These are phyloP conservation scores for Agrostemma githago DNA, from an alignment of 148 eudicot species.

Conservation along the genomic window DNA sequence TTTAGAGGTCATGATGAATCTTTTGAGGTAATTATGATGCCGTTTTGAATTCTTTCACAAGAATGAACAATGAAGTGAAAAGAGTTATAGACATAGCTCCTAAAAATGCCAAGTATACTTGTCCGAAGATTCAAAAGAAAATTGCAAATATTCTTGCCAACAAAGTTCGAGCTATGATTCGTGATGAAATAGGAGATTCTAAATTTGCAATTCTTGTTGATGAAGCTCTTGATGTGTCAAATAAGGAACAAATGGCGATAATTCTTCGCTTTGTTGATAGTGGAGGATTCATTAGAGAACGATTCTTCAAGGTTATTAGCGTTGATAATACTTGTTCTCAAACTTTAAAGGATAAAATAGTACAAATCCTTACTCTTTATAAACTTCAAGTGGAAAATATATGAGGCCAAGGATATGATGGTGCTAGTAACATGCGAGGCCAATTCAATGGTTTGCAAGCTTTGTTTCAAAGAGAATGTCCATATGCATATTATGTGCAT, in stretches of 20 bases:
- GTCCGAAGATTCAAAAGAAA: too few relatives aligned
- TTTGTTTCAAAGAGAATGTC: too few relatives aligned
- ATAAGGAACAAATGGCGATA: not conserved
- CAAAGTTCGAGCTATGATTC: too few relatives aligned
- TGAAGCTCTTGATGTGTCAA: conserved; percentile 15
- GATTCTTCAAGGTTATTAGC: conserved; percentile 16
- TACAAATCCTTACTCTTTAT: not conserved
- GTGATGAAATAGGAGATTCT: too few relatives aligned
- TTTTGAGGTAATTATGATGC: too few relatives aligned
- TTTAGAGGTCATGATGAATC: too few relatives aligned
- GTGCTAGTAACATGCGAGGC: conserved; percentile 1
- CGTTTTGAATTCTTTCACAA: too few relatives aligned
- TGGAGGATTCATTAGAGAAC: conserved; percentile 20
- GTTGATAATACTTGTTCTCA: conserved; percentile 13
- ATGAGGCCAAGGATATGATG: not conserved
- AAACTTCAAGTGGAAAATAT: not conserved
- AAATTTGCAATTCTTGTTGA: too few relatives aligned
- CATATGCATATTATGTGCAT: not conserved
- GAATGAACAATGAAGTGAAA: too few relatives aligned
- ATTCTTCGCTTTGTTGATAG: conserved; percentile 21
- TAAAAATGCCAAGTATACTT: too few relatives aligned
- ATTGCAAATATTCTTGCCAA: too few relatives aligned
- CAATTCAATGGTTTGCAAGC: not conserved
- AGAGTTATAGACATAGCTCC: too few relatives aligned
- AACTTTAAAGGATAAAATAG: conserved; percentile 18